phyloP scores from a whole-genome alignment of 129 eudicot genomes.

The Escallonia herrerae region DNA sequence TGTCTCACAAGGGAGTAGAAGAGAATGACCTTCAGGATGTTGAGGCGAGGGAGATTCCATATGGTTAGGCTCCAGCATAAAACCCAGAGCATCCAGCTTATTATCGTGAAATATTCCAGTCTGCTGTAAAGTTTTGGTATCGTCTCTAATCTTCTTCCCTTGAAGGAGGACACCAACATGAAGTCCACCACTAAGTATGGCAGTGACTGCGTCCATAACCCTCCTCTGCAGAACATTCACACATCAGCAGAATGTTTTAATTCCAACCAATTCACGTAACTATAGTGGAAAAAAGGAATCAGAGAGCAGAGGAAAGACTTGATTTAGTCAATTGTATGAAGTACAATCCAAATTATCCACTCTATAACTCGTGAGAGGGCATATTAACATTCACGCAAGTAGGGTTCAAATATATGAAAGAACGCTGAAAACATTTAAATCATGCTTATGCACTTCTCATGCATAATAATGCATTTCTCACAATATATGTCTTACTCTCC shows the following conservation, averaged over 20 bases:
- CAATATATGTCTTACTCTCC: not conserved
- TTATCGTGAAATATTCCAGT: conserved; percentile 68
- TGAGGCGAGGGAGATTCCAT: conserved; percentile 27
- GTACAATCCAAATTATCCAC: no score
- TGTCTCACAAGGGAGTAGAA: conserved; percentile 23
- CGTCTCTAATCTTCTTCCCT: conserved; percentile 88
- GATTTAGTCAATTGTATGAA: no score
- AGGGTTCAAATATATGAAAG: not conserved
- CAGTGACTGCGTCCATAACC: conserved; percentile 87
- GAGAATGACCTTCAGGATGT: conserved; percentile 32
- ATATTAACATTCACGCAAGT: no score
- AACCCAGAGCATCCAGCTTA: conserved; percentile 71
- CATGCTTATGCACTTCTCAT: not conserved
- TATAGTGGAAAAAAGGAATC: no score
- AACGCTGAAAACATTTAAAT: not conserved
- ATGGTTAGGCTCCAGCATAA: conserved; percentile 67
- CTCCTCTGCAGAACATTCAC: conserved; percentile 43
- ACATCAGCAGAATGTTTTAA: not conserved
- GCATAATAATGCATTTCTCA: not conserved
- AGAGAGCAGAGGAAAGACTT: no score
- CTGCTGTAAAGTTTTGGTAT: conserved; percentile 72
- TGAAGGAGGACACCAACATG: conserved; percentile 83
- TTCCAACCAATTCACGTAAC: no score
- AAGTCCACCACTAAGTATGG: conserved; percentile 72
- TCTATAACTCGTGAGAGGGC: no score